These are phyloP conservation scores for Xanthoconium stramineum DNA, from an alignment of 768 basidiomycete species.

Conservation along the genomic window DNA sequence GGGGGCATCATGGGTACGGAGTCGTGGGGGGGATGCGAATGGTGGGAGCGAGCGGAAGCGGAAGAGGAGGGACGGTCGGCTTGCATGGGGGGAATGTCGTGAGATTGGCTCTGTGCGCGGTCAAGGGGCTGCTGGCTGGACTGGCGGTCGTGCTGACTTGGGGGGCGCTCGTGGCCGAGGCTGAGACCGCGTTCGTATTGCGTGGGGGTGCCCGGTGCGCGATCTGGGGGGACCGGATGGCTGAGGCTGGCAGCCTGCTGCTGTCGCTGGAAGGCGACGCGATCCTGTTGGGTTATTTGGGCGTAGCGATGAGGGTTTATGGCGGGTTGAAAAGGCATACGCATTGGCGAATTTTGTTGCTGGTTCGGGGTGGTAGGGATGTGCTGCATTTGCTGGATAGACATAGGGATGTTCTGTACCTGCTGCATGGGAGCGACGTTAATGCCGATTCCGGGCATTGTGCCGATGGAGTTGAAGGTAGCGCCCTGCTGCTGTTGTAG, in stretches of 20 bases:
- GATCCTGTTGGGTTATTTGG: slow-evolving; percentile 30
- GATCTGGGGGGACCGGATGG: slow-evolving; percentile 16
- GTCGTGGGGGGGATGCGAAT: slow-evolving; percentile 23
- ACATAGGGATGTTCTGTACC: not conserved
- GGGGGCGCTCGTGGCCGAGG: slow-evolving; percentile 22
- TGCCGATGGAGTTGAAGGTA: slow-evolving; percentile 9
- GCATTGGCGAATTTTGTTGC: slow-evolving; percentile 22
- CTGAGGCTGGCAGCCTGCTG: slow-evolving; percentile 12
- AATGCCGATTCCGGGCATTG: not conserved
- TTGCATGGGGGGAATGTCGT: slow-evolving; percentile 15
- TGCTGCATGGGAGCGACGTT: slow-evolving; percentile 12
- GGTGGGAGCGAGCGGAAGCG: slow-evolving; percentile 28
- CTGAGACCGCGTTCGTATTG: slow-evolving; percentile 22
- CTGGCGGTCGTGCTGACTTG: slow-evolving; percentile 21
- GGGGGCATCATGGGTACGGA: slow-evolving; percentile 23
- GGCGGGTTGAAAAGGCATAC: slow-evolving; percentile 15
- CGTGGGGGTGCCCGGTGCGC: slow-evolving; percentile 16
- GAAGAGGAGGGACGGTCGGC: slow-evolving; percentile 28
- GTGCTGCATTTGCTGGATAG: slow-evolving; percentile 22
- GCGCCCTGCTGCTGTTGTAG: slow-evolving; percentile 33
- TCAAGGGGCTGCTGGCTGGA: slow-evolving; percentile 21
- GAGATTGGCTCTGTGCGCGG: slow-evolving; percentile 22
- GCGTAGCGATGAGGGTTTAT: slow-evolving; percentile 24
- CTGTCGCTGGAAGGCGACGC: slow-evolving; percentile 29
- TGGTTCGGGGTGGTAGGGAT: slow-evolving; percentile 19